A percentile compares a stretch with the other conserved stretches of the same genome.
Conservation (phyloP, 2,329 filamentous ascomycete species). For the Malbranchea zuffiana region DNA sequence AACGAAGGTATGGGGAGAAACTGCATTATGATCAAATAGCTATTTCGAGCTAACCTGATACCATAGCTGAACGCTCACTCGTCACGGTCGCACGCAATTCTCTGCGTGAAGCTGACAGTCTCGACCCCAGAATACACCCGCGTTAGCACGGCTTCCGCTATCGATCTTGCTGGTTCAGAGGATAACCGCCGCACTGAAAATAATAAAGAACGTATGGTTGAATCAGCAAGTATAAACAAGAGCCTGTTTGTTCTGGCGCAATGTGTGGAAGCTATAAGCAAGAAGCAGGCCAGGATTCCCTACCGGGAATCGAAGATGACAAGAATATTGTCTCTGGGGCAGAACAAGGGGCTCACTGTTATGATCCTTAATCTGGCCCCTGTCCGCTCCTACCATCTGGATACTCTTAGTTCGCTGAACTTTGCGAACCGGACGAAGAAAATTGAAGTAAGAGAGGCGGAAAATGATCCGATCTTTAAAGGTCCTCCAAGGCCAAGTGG, state of each 20-base stretch:
- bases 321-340: slow-evolving; percentile 76
- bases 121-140: slow-evolving; percentile 55
- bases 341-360: slow-evolving; percentile 88
- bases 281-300: slow-evolving; percentile 64
- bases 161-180: slow-evolving; percentile 89
- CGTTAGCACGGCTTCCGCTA: slow-evolving; percentile 80
- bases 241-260: slow-evolving; percentile 88
- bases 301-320: slow-evolving; percentile 98
- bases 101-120: slow-evolving; percentile 80
- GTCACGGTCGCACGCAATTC: slow-evolving; percentile 77
- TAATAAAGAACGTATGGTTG: slow-evolving; percentile 80
- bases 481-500: slow-evolving; percentile 48
- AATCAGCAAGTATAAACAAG: slow-evolving; percentile 96
- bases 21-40: slow-evolving; percentile 4
- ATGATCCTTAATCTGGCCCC: slow-evolving; percentile 96
- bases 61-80: slow-evolving; percentile 71
- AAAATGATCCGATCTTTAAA: slow-evolving; percentile 87
- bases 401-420: slow-evolving; percentile 86
- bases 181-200: slow-evolving; percentile 93
- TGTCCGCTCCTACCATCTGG: slow-evolving; percentile 81
- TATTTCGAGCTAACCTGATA: slow-evolving; percentile 14
- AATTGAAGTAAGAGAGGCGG: slow-evolving; percentile 88
- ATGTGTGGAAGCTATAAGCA: slow-evolving; percentile 88
- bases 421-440: slow-evolving; percentile 93
- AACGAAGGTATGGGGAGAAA: slow-evolving; percentile 51